Conservation (phyloP, 2,329 filamentous ascomycete genomes). For the Aspergillus eucalypticola region DNA sequence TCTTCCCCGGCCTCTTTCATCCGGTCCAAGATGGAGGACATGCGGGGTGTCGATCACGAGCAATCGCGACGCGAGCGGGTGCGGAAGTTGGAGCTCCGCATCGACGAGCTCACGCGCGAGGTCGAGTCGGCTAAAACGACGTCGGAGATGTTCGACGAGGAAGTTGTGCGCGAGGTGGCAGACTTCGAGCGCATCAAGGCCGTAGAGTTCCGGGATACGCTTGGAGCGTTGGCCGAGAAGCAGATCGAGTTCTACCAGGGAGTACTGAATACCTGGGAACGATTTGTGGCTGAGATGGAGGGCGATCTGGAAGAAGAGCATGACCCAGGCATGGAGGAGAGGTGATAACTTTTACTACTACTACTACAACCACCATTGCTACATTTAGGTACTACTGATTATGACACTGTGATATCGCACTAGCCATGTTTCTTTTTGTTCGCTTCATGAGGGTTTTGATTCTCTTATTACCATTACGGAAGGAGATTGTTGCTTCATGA, state of each 20-base stretch:
- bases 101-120: conserved; percentile 85
- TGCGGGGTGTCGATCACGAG: conserved; percentile 94
- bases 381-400: neutral
- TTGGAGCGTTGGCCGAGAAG: conserved; percentile 78
- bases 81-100: conserved; percentile 86
- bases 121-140: conserved; percentile 85
- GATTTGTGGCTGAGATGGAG: conserved; percentile 86
- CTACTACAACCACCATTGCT: neutral
- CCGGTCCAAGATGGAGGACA: conserved; percentile 92
- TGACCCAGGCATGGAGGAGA: conserved; percentile 1
- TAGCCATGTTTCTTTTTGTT: neutral
- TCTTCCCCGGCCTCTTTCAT: conserved; percentile 82
- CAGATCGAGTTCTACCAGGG: conserved; percentile 84
- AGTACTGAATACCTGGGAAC: conserved; percentile 82
- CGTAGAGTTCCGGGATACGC: conserved; percentile 82
- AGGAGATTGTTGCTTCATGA: conserved; percentile 1
- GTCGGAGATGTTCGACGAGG: conserved; percentile 91
- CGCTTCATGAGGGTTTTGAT: neutral
- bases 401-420: neutral
- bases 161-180: conserved; percentile 86
- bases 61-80: conserved; percentile 82
- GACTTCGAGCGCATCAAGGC: conserved; percentile 98
- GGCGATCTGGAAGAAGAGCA: conserved; percentile 49
- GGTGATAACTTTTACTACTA: neutral
- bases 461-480: neutral